Percentiles rank a stretch among this genome's conserved stretches.
Conservation (phyloP, 768 basidiomycete species). For the Mycena haematopus region DNA sequence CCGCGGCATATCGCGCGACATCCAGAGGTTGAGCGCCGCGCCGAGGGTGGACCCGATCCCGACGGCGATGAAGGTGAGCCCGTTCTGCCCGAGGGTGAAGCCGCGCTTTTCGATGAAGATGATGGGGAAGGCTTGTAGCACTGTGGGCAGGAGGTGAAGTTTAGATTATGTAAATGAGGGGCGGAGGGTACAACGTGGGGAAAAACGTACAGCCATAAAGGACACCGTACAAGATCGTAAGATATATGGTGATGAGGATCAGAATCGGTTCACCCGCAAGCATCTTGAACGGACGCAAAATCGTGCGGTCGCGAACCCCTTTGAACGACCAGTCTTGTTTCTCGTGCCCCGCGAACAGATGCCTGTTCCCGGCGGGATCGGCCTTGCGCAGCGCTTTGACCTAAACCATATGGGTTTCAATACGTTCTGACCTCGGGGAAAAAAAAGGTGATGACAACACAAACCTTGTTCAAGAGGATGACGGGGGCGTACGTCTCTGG, state of each 20-base stretch:
- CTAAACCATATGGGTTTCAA: conserved; percentile 28
- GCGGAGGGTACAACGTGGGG: background rate
- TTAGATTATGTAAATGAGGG: too few species aligned
- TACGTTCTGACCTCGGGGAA: background rate
- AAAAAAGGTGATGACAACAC: too few species aligned
- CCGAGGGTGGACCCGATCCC: conserved; percentile 55
- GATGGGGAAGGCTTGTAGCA: conserved; percentile 62
- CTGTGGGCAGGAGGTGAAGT: too few species aligned
- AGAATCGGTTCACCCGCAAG: conserved; percentile 68
- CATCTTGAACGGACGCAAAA: conserved; percentile 68
- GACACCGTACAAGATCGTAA: conserved; percentile 65
- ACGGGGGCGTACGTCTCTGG: conserved; percentile 77
- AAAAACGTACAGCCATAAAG: conserved; percentile 58
- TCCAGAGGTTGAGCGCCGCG: conserved; percentile 45
- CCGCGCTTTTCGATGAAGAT: conserved; percentile 45
- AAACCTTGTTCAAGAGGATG: conserved; percentile 53
- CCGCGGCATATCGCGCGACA: conserved; percentile 44
- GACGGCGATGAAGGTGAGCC: conserved; percentile 64
- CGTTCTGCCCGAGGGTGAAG: conserved; percentile 47
- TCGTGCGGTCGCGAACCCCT: conserved; percentile 57
- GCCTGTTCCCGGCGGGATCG: conserved; percentile 50
- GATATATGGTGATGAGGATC: conserved; percentile 64
- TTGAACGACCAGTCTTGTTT: conserved; percentile 57
- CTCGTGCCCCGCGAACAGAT: conserved; percentile 65
- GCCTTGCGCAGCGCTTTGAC: conserved; percentile 55